Base-by-base conservation (phyloP, 2,329 filamentous ascomycete species). In the Colletotrichum sp. region DNA sequence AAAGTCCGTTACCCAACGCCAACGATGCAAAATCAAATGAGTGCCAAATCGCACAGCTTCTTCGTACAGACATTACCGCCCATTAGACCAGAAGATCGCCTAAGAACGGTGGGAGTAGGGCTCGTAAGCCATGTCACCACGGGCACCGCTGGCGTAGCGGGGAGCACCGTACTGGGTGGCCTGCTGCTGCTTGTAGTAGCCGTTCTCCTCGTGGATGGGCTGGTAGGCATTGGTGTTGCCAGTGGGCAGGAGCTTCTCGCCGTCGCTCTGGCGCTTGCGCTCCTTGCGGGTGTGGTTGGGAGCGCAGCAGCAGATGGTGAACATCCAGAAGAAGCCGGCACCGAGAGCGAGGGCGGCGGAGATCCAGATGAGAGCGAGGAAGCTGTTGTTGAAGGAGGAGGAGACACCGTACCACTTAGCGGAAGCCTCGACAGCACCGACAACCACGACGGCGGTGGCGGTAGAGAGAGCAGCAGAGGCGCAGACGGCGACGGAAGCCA, bases 231-330 rank as follows among this genome's bases (percentile, higher is more conserved):
- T 79, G 19, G 65, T n/a, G 82, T 90, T 90, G 77, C 84, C 82
- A 30, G 74, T 78, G n/a, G 86, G 84, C 12, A 88, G 80, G 63
- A 88, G 84, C 86, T 92, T 91, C 87, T 92, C 90, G 82, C 81
- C 82, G 75, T 89, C 86, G 69, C 79, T 77, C 63, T 80, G 65
- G 72, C 79, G 77, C 72, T 80, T 78, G 77, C 79, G 78, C 77
- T 82, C 81, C 80, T 81, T 82, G 77, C 77, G 70, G 78, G 83
- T 80, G 77, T 83, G 83, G 80, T 83, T 84, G 78, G 87, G 85
- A 73, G 91, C 92, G 89, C 96, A 98, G 92, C 96, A 98, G 93
- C 96, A 98, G 81, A 94, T 91, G 84, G 93, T 95, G 84, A 98
- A 92, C 82, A 96, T 87, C 96, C 97, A 98, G 93, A 98, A 98